These are phyloP conservation scores for Lotus japonicus DNA, from an alignment of 306 rosid species.

Conservation along the genomic window DNA sequence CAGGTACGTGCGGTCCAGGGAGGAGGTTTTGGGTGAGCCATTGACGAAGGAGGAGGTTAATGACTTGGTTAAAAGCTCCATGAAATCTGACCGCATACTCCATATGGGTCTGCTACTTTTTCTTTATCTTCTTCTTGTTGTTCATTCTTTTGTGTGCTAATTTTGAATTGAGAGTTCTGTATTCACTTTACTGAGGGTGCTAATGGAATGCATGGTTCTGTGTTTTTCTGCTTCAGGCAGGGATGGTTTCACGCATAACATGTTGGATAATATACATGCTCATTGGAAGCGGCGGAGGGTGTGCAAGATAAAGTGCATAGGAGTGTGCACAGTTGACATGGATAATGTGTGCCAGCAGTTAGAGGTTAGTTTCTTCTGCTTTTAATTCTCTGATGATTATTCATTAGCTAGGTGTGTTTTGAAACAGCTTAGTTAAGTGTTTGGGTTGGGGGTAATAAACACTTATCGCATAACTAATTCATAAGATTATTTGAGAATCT, in stretches of 20 bases:
- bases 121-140: background rate
- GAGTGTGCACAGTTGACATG: constrained; percentile 89
- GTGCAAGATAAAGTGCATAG: constrained; percentile 86
- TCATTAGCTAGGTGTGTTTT: background rate
- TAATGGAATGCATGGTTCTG: background rate
- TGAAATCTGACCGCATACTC: constrained; percentile 49
- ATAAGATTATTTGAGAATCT: no score
- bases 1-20: constrained; percentile 55
- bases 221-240: constrained; percentile 52
- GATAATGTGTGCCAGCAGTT: constrained; percentile 70
- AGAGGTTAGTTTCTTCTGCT: constrained; percentile 46
- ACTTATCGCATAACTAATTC: no score
- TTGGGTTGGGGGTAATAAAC: no score
- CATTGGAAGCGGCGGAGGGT: constrained; percentile 94
- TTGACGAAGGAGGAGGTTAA: constrained; percentile 57
- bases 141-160: background rate
- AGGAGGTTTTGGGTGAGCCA: constrained; percentile 73
- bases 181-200: background rate
- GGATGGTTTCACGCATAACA: constrained; percentile 96
- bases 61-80: constrained; percentile 38
- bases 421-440: no score
- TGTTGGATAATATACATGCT: constrained; percentile 98
- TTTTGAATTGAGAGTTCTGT: no score
- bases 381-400: background rate
- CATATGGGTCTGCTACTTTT: constrained; percentile 36